Evolutionary conservation across 176 grass and related monocot species (phyloP).

Genomic region (Paspalum notatum): DNA sequence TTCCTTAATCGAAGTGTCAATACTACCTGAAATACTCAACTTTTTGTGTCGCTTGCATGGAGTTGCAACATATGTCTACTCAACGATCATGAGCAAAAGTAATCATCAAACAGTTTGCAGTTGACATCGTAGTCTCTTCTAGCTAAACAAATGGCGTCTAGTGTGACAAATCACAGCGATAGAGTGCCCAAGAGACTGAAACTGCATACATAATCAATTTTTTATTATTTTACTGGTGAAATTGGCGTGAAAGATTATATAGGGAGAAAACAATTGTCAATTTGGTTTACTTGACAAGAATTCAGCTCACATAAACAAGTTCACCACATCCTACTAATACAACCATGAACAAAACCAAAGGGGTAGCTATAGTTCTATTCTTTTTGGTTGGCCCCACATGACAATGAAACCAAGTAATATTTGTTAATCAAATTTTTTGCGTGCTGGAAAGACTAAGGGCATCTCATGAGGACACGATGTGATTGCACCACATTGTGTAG

Average conservation of each 20-base stretch:
- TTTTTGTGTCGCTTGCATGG: no score
- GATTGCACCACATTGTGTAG: neutral
- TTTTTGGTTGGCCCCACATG: neutral
- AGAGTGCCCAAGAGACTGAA: neutral
- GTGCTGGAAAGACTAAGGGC: neutral
- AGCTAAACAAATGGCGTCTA: neutral
- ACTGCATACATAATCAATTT: neutral
- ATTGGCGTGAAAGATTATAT: no score
- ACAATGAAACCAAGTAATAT: neutral
- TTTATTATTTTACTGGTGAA: no score
- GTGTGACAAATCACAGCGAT: neutral
- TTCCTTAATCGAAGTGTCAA: no score
- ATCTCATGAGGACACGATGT: neutral
- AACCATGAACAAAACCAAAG: neutral
- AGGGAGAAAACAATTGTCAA: no score
- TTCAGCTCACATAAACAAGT: neutral
- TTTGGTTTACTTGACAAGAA: neutral
- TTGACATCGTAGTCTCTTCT: no score
- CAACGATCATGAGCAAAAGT: no score
- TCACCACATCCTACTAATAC: neutral
- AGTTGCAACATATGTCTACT: no score
- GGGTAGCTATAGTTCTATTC: neutral
- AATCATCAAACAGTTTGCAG: no score
- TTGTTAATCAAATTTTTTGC: neutral
- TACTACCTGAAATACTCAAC: no score